Conservation (phyloP, 2,329 filamentous ascomycete genomes). For the Simplicillium sp. region DNA sequence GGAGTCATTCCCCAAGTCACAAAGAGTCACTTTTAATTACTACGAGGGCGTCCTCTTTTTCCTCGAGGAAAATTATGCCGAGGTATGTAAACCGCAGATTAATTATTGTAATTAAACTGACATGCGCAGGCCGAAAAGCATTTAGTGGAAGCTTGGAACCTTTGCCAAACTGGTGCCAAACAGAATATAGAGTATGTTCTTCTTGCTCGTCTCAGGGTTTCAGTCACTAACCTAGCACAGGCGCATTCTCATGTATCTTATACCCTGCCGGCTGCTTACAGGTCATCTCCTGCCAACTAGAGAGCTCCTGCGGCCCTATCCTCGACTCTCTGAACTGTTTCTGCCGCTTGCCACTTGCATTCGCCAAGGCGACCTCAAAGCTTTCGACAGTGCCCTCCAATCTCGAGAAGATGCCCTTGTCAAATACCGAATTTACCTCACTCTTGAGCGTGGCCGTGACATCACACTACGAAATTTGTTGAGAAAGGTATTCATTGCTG, state of each 20-base stretch:
- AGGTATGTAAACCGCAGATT: slow-evolving; percentile 35
- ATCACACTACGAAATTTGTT: slow-evolving; percentile 86
- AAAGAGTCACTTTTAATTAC: slow-evolving; percentile 93
- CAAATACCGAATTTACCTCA: slow-evolving; percentile 86
- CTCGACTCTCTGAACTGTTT: slow-evolving; percentile 69
- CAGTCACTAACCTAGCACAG: slow-evolving; percentile 32
- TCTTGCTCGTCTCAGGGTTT: background rate
- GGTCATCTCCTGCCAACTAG: slow-evolving; percentile 73
- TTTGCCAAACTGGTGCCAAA: slow-evolving; percentile 63
- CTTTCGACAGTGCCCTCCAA: slow-evolving; percentile 74
- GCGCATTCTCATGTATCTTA: slow-evolving; percentile 86
- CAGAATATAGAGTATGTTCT: slow-evolving; percentile 69
- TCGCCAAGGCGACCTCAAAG: slow-evolving; percentile 69
- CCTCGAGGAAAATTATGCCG: slow-evolving; percentile 82
- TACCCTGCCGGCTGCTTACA: slow-evolving; percentile 86
- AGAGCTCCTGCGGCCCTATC: slow-evolving; percentile 63
- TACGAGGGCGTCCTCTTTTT: slow-evolving; percentile 92
- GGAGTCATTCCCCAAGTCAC: slow-evolving; percentile 73
- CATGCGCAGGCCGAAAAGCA: slow-evolving; percentile 60
- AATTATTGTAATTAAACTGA: slow-evolving; percentile 2
- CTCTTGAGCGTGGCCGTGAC: slow-evolving; percentile 83
- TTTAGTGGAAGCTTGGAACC: slow-evolving; percentile 70
- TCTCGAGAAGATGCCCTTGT: slow-evolving; percentile 88
- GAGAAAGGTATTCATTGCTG: slow-evolving; percentile 80
- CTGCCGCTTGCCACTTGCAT: slow-evolving; percentile 71